These are phyloP conservation scores for Anaeramoeba ignava DNA, from an alignment of 78 protist species.

Conservation along the genomic window DNA sequence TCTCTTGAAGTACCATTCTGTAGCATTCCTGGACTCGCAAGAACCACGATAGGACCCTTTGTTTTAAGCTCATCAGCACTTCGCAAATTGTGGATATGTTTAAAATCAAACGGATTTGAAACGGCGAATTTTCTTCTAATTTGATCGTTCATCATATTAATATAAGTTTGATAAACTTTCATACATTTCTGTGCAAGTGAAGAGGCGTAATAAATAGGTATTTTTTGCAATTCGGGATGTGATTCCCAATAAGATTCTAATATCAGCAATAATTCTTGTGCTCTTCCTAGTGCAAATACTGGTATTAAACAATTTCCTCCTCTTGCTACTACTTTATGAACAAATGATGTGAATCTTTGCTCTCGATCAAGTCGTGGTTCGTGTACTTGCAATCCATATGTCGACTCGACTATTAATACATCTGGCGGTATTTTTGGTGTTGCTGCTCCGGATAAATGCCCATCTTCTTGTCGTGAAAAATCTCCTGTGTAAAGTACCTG, in stretches of 20 bases:
- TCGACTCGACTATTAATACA: slow-evolving; percentile 75
- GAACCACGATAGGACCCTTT: slow-evolving; percentile 69
- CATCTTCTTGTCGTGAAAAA: slow-evolving; percentile 74
- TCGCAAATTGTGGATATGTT: slow-evolving; percentile 54
- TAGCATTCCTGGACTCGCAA: slow-evolving; percentile 78
- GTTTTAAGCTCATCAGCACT: background rate
- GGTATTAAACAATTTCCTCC: slow-evolving; percentile 84
- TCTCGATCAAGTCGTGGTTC: slow-evolving; percentile 73
- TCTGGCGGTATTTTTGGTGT: slow-evolving; percentile 72
- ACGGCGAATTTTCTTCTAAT: slow-evolving; percentile 34
- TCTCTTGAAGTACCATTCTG: slow-evolving; percentile 73
- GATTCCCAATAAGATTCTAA: slow-evolving; percentile 39
- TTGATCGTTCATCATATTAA: slow-evolving; percentile 74
- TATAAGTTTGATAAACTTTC: slow-evolving; percentile 53
- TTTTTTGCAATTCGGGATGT: slow-evolving; percentile 53
- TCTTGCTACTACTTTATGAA: slow-evolving; percentile 37
- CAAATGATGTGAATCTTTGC: slow-evolving; percentile 12
- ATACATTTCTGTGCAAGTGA: slow-evolving; percentile 73
- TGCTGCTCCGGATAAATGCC: slow-evolving; percentile 90
- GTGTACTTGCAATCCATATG: slow-evolving; percentile 74
- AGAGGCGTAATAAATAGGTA: slow-evolving; percentile 81
- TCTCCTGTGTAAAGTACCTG: slow-evolving; percentile 89
- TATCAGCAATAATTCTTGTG: slow-evolving; percentile 89
- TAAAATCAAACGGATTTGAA: slow-evolving; percentile 75
- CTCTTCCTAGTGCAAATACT: slow-evolving; percentile 88